Base-by-base conservation (phyloP, 495 filamentous ascomycete species). In the Barbatosphaeria neglecta region DNA sequence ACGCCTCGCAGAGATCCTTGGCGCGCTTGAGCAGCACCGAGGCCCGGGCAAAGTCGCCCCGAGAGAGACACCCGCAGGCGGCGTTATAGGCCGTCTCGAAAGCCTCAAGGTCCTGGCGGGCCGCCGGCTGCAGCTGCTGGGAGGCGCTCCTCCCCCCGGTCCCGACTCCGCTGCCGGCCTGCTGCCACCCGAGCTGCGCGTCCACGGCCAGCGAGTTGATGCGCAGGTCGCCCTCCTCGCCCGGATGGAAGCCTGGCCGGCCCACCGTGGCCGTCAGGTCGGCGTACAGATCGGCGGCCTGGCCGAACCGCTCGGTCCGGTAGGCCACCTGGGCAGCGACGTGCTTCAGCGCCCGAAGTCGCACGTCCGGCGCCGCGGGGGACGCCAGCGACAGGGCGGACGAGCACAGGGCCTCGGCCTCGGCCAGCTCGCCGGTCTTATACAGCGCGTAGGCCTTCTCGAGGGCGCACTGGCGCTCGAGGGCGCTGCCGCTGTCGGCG, bases 71-170 rank as follows among this genome's bases (percentile, higher is more conserved):
- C 37, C 76, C 76, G 60, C 90, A 97, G 19, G 90, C 93, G 7
- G 83, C 81, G 68, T 98, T 98, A 65, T 90, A 98, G 0, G 87
- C 77, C 4, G 84, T 93, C 64, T 98, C 92, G 54, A 97, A 98
- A 3, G 82, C 81, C 57, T 96, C 87, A 39, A 95, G 62, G 55
- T 94, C 87, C 46, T 88, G 86, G 48, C 82, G 73, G 16, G 67
- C 70, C 13, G 80, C 72, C 58, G 80, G 72, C 58, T 85, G 66
- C 52, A n/a, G n/a, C n/a, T n/a, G n/a, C n/a, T n/a, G n/a, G n/a
- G n/a, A n/a, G n/a, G n/a, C n/a, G n/a, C 66, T 69, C 43, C 69
- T 62, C 6, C 51, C 49, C 24, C 67, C 63, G 10, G 51, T 56
- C n/a, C 59, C 56, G 5, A 51, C 54, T 59, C 47, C 74, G 39